Base-by-base conservation (phyloP, 1,139 yeast species). In the Candida tetrigidarum region DNA sequence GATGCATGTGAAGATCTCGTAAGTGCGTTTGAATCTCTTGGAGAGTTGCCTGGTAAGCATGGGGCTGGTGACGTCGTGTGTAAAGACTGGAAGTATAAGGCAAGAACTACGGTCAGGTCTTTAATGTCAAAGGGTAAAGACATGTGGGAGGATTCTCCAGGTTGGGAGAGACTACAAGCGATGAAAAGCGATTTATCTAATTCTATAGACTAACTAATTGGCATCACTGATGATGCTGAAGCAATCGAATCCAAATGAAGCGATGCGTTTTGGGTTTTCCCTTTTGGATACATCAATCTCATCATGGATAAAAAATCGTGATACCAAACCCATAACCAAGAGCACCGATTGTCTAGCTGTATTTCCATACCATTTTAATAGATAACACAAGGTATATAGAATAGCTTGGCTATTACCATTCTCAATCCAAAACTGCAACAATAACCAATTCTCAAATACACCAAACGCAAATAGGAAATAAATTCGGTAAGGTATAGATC, bases 1-100 rank as follows among this genome's bases (percentile, higher is more conserved):
- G 95, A 84, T 29, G 80, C 87, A 1, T 87, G 96, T 59, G 67
- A 72, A 27, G 97, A 92, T 50, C 72, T 93, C 49, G 84, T 87
- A 3, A 90, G 95, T 39, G 96, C 97, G 0, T 93, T 92, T 62
- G 92, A 85, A 57, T 85, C 89, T 5, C 75, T 88, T 33, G 98
- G 98, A 10, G 96, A 87, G 46, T 66, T 81, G 55, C 92, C 91
- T 15, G 98, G 98, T 3, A 86, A 87, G 55, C 81, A 85, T 54
- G 88, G 86, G 22, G 91, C 90, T 3, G 97, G 85, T 1, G 91
- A 87, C 56, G 59, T 86, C 12, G 96, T 93, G 5, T 91, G 97
- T 62, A 81, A 84, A 56, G 96, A 91, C 60, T 92, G 98, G 98
- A 86, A 81, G 58, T 89, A 86, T 66, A 91, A 91, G 62, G 84